Base-by-base conservation (phyloP, 1,139 yeast genomes). In the Yamadazyma oceani region DNA sequence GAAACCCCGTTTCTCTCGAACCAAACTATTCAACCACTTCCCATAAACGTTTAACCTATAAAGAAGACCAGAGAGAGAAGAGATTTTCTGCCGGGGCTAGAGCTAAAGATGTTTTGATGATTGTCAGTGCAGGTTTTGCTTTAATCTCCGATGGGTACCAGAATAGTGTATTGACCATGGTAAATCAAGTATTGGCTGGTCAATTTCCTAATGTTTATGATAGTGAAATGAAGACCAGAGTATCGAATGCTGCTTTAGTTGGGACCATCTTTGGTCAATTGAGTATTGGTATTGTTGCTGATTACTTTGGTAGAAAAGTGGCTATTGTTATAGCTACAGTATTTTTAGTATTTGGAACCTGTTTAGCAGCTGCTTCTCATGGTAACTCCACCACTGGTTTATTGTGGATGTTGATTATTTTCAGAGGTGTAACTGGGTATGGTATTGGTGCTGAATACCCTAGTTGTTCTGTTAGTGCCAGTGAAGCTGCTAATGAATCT, bases 381-480 rank as follows among this genome's bases (percentile, higher is more conserved):
- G 78, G 78, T 23, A 49, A 39, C 3, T 53, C 72, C 17, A 57
- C 57, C 12, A 49, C 60, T n/a, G 75, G 74, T 3, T 59, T 65
- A 62, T 80, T 85, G 53, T 83, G 89, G 89, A 81, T 83, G 87
- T 66, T 83, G 52, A 73, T 80, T 33, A 76, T 82, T 23, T 65
- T 77, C 41, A 67, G 89, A 57, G 88, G 88, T 47, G 70, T 79
- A 16, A 77, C 84, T 34, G 90, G 90, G 36, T 76, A 81, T 44
- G 90, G 90, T 41, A 75, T 83, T 44, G 90, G 90, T 41, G 88
- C 88, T 17, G 92, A 85, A 55, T 82, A 83, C 55, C 85, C 86
- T 2, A 80, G 85, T 2, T 78, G 84, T 23, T 78, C 86, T 0
- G 74, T 82, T 2, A 69, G 85, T 22, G 87, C 88, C 1, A 75